Base-by-base conservation (phyloP, 2,329 filamentous ascomycete genomes). In the Neofusicoccum ribis region DNA sequence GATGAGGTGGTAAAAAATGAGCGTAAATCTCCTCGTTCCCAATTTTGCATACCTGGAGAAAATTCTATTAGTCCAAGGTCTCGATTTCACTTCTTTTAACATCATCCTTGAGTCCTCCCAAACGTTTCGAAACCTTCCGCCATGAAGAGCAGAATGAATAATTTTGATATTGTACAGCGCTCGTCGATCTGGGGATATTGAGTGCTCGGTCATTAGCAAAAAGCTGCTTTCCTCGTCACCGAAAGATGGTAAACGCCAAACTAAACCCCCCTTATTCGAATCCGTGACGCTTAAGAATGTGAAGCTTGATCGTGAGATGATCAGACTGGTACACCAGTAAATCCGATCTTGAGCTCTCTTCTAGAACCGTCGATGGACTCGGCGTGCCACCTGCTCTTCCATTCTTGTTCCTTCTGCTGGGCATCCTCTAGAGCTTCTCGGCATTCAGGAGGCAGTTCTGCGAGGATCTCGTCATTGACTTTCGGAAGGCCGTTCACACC, bases 331-430 rank as follows among this genome's bases (percentile, higher is more conserved):
- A 82, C 82, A 67, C 82, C 82, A 59, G 77, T 76, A 68, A 82
- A 81, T 37, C 81, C 81, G 64, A 84, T 81, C 72, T 78, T 80
- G 65, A 83, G 76, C 66, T 77, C 77, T 27, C 75, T 78, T 59
- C 83, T 73, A 34, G 76, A 73, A 39, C 83, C 83, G 72, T 86
- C 86, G 9, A 83, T 78, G 41, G 76, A 82, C 78, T 97, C 93
- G 5, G 85, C 83, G 15, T 85, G 86, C 92, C 93, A 97, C 68
- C 84, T 85, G 37, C 78, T 81, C 75, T 91, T 91, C 91, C 93
- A 98, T 63, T 84, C 79, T 67, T 79, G 76, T 76, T 97, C 91
- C 63, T 84, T 82, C 11, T 79, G 79, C 60, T 88, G 81, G 3
- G 91, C 89, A 62, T 85, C 81, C 59, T 92, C 82, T 68, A 97